Base-by-base conservation (phyloP, 2,329 filamentous ascomycete genomes). In the Pseudopithomyces maydicus region DNA sequence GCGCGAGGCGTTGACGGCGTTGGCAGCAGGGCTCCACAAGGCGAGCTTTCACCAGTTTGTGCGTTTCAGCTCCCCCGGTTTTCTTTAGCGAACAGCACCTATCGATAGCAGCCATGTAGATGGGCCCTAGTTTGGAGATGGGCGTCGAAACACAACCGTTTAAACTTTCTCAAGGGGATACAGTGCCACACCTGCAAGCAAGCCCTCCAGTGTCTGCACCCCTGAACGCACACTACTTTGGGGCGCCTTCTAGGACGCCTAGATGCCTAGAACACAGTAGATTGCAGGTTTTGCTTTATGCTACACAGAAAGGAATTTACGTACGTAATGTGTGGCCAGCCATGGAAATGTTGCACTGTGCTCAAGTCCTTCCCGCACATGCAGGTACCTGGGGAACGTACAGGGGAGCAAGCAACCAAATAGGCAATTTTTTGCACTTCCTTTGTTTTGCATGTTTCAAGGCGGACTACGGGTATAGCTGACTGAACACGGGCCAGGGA, bases 1-100 rank as follows among this genome's bases (percentile, higher is more conserved):
- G 48, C 48, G 38, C 48, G 26, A 42, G 48, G 48, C 48, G 38
- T 51, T 12, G 22, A 51, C 26, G 48, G 48, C 48, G 38, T 43
- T 22, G 47, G 11, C 35, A 19, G 47, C 47, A 39, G 35, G 46
- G 47, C 39, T 50, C 47, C 47, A 50, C 47, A 35, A 50, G n/a
- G 35, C 35, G 47, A 50, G 11, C 26, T 29, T 8, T 29, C 8
- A 29, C 26, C 4, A 29, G 8, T 20, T 35, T 35, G 22, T 22
- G 22, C 8, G 47, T 50, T 50, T 50, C 47, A 50, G 17, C 22
- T 50, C 39, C 35, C 47, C 47, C 46, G 46, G 35, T 26, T 14
- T 12, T 39, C 11, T 22, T 41, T 50, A 39, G 47, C 47, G 47
- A 50, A 17, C 7, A 15, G 26, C 47, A 11, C 47, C 35, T 41